Base-by-base conservation (phyloP, 257 asterid genomes). In the Ocimum tenuiflorum region DNA sequence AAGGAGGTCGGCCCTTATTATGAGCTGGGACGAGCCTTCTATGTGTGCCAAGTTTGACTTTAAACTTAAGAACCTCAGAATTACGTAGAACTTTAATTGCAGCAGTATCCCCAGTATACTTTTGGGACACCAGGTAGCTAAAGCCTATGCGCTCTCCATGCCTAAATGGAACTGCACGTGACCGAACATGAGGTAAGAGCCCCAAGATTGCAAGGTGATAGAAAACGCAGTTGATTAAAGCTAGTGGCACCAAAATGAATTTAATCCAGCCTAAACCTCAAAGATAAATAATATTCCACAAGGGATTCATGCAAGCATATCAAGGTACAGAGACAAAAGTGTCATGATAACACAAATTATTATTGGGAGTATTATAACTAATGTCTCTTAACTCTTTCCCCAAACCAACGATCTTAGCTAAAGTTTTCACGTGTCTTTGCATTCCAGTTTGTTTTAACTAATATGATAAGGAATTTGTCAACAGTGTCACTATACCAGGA, bases 141-240 rank as follows among this genome's bases (percentile, higher is more conserved):
- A 91, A 91, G 65, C 96, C 94, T 57, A 91, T 89, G 60, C 98
- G 98, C 82, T 91, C 98, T 65, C 98, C 96, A 68, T 87, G 96
- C 86, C 98, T 83, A 67, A 91, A 91, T 52, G 98, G 98, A 77
- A 91, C 98, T 91, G 95, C 83, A 85, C 72, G 10, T 19, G 68
- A 65, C 62, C 76, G 69, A 80, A 53, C 51, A 55, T 36, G 52
- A 62, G 60, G 68, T 52, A 75, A 22, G 69, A 42, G 49, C 23
- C 67, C 42, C 60, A 41, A 19, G n/a, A 53, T 64, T 24, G 36
- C 41, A 74, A 72, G 50, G 43, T 55, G 58, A 49, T 22, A 39
- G n/a, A 18, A 62, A 13, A 39, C 24, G 60, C 52, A 22, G 41
- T 31, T 27, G 5, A 51, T 57, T 72, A 43, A n/a, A 69, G 50